Base-by-base conservation (phyloP, 805 yeast species). In the Myxozyma monticola region DNA sequence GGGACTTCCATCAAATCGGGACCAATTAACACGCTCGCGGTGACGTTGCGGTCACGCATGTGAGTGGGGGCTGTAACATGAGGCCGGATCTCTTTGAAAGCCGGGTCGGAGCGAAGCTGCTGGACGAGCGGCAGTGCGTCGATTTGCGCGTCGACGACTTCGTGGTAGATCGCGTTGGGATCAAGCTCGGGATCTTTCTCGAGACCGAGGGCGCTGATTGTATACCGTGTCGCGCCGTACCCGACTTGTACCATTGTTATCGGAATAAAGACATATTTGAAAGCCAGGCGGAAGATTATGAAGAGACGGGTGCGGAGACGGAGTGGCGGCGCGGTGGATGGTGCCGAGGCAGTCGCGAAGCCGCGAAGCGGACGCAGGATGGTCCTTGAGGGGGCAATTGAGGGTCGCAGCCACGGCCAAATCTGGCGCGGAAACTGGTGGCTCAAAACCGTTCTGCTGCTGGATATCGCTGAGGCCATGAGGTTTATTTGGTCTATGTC, bases 1-100 rank as follows among this genome's bases (percentile, higher is more conserved):
- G 83, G 77, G 34, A 88, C 76, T 1, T 87, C 78, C 49, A 91
- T 76, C 0, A 89, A 93, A 6, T 96, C 96, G 0, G 95, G 89
- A 1, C 75, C 77, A 1, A 79, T 70, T 40, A 89, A 68, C 0
- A 85, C 74, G n/a, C 76, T 68, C 57, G 81, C 74, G 12, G 69
- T 69, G 69, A 80, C 43, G 4, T 69, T 62, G 4, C 64, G 55
- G 14, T 28, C 34, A 12, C 45, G 24, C 21, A 53, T 49, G 18
- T 48, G 51, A 7, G 31, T 44, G 1, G 70, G 71, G 14, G 60
- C 45, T 12, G 49, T 49, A 20, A 54, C 61, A 37, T 59, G 65
- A 31, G 68, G 65, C 10, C 59, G 42, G 2, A 60, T 38, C 48
- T 67, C 70, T 10, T 14, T 38, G 39, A 46, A 62, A 0, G 47